Evolutionary conservation across 495 filamentous ascomycete species (phyloP), one percentile per base, ranked within the genome.

Genomic region (Cercophora samala): DNA sequence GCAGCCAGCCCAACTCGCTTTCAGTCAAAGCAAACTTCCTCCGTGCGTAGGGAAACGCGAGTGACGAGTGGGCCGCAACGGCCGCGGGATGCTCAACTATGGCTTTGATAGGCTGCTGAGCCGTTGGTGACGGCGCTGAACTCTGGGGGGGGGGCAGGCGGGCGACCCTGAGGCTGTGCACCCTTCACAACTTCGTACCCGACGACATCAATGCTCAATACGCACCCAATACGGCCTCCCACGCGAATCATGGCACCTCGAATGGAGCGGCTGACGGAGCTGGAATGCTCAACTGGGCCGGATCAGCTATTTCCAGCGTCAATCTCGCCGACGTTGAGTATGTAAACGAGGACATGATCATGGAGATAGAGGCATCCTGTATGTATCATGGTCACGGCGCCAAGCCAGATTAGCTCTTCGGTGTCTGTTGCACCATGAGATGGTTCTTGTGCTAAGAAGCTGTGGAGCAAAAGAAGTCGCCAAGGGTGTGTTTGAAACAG

Each of bases 111-210:
- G 70, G 70, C 68, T 25, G 26, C 32, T 13, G 63, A 59, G 54
- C 23, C 18, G 22, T 58, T 58, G 11, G 19, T 6, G 62, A 54
- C 66, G 32, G 64, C 29, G 65, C 67, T 69, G 53, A 64, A 65
- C 60, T 32, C 32, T 58, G 59, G 54, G 53, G 65, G 54, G 53
- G 65, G 37, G 26, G 37, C 37, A 46, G 37, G 9, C 37, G 37
- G 37, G 15, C 66, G 54, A 60, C 17, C 54, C 65, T 71, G 71
- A 73, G 73, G 73, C 73, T 70, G 73, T 70, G 70, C 64, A 64
- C 63, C 21, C 46, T 54, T 61, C 26, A 46, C 37, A 46, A 46
- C 37, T 46, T 46, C 37, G 37, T 46, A 46, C 37, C 37, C 37
- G 37, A 46, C 37, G 37, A 46, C 25, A 60, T 60, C 21, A 60